Conservation (phyloP, 192 early-diverging fungal species). For the Kappamyces sp. region DNA sequence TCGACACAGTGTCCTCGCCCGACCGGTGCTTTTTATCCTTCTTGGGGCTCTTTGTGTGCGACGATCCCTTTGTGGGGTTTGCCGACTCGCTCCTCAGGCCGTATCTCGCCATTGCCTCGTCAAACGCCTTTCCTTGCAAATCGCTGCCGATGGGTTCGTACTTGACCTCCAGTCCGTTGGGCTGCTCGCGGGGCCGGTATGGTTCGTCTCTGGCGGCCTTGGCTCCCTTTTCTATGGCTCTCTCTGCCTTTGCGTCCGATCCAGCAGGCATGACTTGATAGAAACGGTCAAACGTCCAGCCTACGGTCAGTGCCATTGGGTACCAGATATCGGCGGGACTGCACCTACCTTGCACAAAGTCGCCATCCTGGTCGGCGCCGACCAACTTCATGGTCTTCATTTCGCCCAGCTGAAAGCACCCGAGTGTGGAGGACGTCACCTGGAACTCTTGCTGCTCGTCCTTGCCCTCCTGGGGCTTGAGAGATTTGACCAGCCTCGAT, state of each 20-base stretch:
- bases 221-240: slow-evolving; percentile 12
- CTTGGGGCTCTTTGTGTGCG: slow-evolving; percentile 5
- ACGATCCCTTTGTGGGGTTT: not conserved
- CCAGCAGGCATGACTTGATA: slow-evolving; percentile 10
- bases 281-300: not conserved
- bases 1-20: too few relatives aligned
- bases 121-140: slow-evolving; percentile 1
- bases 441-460: slow-evolving; percentile 4
- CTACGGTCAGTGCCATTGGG: not conserved
- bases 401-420: too few relatives aligned
- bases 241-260: not conserved
- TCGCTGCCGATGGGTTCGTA: slow-evolving; percentile 8
- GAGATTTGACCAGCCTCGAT: slow-evolving; percentile 1
- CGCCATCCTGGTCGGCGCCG: too few relatives aligned
- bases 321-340: not conserved
- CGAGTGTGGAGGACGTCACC: slow-evolving; percentile 1
- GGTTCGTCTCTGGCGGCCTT: not conserved
- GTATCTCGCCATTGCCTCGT: slow-evolving; percentile 7
- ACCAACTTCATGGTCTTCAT: too few relatives aligned
- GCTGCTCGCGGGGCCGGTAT: slow-evolving; percentile 7
- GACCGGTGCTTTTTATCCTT: not conserved
- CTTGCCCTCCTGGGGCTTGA: slow-evolving; percentile 7
- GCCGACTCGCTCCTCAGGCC: not conserved
- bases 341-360: too few relatives aligned
- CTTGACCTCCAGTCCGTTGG: slow-evolving; percentile 10